A percentile compares a stretch with the other conserved stretches of the same genome.
Evolutionary conservation across 192 early-diverging fungal species (phyloP).

Genomic region (Nowakowskiella sp.): DNA sequence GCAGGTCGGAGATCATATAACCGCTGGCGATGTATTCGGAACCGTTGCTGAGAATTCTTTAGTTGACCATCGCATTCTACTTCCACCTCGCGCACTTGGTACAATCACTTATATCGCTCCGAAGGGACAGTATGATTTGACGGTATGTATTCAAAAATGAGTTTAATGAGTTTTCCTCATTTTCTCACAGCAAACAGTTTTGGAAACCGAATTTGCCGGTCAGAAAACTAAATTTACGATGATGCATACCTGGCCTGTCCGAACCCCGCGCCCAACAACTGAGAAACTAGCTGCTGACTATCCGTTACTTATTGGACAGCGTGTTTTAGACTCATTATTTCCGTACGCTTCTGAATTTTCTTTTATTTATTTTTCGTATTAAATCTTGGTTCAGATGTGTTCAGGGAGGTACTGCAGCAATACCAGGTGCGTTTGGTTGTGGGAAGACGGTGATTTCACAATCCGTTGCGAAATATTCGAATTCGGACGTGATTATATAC

Average conservation of each 20-base stretch:
- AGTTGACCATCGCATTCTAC: conserved; percentile 88
- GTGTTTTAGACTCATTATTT: conserved; percentile 97
- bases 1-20: conserved; percentile 91
- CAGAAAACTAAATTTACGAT: conserved; percentile 85
- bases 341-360: conserved; percentile 47
- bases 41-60: conserved; percentile 92
- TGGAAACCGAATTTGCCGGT: conserved; percentile 98
- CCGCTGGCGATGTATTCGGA: conserved; percentile 96
- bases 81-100: conserved; percentile 87
- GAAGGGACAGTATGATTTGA: conserved; percentile 85
- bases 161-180: not conserved
- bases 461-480: conserved; percentile 98
- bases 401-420: conserved; percentile 98
- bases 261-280: conserved; percentile 86
- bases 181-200: conserved; percentile 61
- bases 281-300: conserved; percentile 94
- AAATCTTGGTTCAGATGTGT: conserved; percentile 62
- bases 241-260: conserved; percentile 97
- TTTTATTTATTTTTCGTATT: not conserved
- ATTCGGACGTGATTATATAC: conserved; percentile 99
- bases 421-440: conserved; percentile 99
- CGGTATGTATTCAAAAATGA: conserved; percentile 20
- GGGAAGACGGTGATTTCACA: conserved; percentile 99
- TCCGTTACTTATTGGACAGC: conserved; percentile 95
- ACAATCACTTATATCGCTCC: conserved; percentile 95